phyloP scores from a whole-genome alignment of 805 yeast species.

The Pichia eremophila region DNA sequence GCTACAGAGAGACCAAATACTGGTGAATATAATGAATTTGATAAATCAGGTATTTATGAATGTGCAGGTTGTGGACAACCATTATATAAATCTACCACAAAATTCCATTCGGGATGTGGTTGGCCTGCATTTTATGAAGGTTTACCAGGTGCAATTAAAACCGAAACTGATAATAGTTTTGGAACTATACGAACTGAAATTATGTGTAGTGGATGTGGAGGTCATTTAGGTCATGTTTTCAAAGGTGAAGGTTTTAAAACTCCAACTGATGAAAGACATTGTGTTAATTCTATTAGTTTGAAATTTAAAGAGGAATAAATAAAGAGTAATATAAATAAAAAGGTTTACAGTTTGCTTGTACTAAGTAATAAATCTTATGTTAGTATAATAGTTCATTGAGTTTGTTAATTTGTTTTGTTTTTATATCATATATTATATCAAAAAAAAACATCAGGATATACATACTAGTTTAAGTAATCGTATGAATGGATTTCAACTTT shows the following conservation, averaged over 20 bases:
- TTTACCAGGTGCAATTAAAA: conserved; percentile 64
- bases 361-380: neutral
- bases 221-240: conserved; percentile 93
- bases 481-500: conserved; percentile 52
- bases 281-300: conserved; percentile 81
- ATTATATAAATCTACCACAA: conserved; percentile 66
- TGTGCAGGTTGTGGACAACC: conserved; percentile 87
- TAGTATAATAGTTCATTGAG: neutral
- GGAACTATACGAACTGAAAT: conserved; percentile 89
- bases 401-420: no score
- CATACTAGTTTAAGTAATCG: conserved; percentile 17
- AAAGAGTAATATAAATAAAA: neutral
- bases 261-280: conserved; percentile 88
- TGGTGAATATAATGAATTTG: conserved; percentile 49
- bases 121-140: conserved; percentile 98
- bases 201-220: conserved; percentile 80
- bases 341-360: neutral
- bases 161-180: conserved; percentile 47
- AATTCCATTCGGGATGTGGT: conserved; percentile 89
- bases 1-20: conserved; percentile 63
- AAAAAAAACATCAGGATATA: neutral
- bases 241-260: conserved; percentile 84
- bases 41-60: conserved; percentile 52
- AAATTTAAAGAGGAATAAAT: conserved; percentile 36
- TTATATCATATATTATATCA: no score